Evolutionary conservation across 257 asterid species (phyloP).

Genomic region (Rubia yunnanensis): DNA sequence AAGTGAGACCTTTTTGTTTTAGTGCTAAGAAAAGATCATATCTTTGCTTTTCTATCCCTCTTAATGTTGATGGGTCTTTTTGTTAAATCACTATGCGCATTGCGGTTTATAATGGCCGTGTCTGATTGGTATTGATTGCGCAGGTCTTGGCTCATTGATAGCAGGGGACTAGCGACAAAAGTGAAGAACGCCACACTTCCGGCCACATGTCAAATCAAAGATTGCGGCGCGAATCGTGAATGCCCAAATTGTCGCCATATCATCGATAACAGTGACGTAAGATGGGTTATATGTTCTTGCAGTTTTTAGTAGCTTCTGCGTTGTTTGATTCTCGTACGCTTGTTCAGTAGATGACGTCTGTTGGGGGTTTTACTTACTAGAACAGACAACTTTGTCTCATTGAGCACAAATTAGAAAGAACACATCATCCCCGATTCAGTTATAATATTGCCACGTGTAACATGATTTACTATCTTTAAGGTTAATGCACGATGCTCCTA

Average conservation of each 20-base stretch:
- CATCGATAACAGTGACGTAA: slow-evolving; percentile 67
- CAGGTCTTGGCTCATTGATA: slow-evolving; percentile 71
- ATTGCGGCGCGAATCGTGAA: slow-evolving; percentile 51
- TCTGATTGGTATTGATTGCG: slow-evolving; percentile 8
- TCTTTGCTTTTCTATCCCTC: background rate
- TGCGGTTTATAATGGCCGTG: background rate
- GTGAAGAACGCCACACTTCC: slow-evolving; percentile 62
- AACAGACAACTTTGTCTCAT: background rate
- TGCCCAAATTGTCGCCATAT: slow-evolving; percentile 60
- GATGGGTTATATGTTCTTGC: slow-evolving; percentile 10
- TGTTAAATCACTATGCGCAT: too few species aligned
- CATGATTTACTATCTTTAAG: background rate
- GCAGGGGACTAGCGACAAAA: slow-evolving; percentile 63
- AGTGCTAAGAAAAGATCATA: background rate
- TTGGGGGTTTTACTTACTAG: background rate
- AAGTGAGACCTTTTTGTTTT: background rate
- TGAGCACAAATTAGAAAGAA: too few species aligned
- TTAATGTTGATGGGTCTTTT: background rate
- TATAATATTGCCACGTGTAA: background rate
- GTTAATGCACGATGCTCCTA: background rate
- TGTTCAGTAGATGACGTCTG: background rate
- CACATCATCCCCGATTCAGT: background rate
- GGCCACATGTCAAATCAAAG: slow-evolving; percentile 41
- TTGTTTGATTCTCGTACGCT: background rate
- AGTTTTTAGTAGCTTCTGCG: background rate